These are phyloP conservation scores for Tephrocybe sp. DNA, from an alignment of 768 basidiomycete species.

Conservation along the genomic window DNA sequence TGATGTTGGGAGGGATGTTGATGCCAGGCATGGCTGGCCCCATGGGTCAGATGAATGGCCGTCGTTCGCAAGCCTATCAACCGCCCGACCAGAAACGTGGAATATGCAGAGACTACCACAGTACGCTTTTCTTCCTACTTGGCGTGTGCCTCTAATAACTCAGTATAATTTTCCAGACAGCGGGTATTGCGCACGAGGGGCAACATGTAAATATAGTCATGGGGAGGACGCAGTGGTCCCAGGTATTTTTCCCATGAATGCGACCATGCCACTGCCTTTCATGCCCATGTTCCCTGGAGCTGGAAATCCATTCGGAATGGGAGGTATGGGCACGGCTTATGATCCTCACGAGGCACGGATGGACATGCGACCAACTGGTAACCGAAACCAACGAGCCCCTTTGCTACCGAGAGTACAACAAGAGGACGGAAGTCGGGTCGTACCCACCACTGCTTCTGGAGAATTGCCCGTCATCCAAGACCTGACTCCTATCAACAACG, in stretches of 20 bases:
- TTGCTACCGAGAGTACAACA: conserved; percentile 53
- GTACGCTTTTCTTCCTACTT: conserved; percentile 44
- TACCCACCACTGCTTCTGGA: conserved; percentile 47
- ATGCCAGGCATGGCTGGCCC: conserved; percentile 30
- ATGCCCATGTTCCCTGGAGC: conserved; percentile 66
- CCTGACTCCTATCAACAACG: conserved; percentile 56
- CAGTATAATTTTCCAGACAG: conserved; percentile 51
- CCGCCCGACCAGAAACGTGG: conserved; percentile 74
- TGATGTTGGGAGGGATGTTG: conserved; percentile 29
- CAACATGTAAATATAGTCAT: conserved; percentile 88
- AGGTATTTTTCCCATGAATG: conserved; percentile 57
- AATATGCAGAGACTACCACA: conserved; percentile 89
- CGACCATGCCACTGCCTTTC: conserved; percentile 52
- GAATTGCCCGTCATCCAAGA: conserved; percentile 85
- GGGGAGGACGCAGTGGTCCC: conserved; percentile 86
- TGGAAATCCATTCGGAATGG: conserved; percentile 53
- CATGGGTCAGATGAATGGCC: conserved; percentile 37
- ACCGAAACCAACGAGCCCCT: conserved; percentile 52
- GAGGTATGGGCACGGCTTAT: conserved; percentile 49
- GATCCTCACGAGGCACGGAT: conserved; percentile 79
- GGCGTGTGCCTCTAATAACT: background rate
- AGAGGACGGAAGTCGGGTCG: conserved; percentile 44
- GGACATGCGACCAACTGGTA: conserved; percentile 63
- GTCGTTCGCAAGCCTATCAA: conserved; percentile 58
- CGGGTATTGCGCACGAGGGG: conserved; percentile 89